Base-by-base conservation (phyloP, 2,329 filamentous ascomycete species). In the Trichoderma sp. region DNA sequence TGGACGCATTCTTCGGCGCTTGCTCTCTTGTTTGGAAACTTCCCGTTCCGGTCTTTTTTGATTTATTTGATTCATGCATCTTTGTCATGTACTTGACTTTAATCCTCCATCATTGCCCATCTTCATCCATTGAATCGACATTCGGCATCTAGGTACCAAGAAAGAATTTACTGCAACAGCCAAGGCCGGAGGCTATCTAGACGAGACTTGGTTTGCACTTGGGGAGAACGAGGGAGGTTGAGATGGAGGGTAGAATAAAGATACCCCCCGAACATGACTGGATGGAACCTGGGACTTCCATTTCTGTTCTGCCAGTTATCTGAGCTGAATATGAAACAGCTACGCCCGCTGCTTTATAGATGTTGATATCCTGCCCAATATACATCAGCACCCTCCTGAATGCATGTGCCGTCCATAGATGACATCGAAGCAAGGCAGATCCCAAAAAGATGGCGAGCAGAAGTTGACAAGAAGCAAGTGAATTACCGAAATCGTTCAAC, bases 241-340 rank as follows among this genome's bases (percentile, higher is more conserved):
- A 34, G n/a, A 3, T 39, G 34, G 12, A 5, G 34, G 34, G 34
- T 10, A 66, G 68, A 67, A 70, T 68, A 69, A 67, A 74, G 69
- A 75, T 72, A 73, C 64, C 71, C 71, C 71, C 71, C 66, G 70
- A 24, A 62, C 54, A 55, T 67, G 70, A 72, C 72, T 45, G 57
- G 51, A 56, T 69, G 69, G 67, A 71, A 66, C 66, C 69, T 70
- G 70, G 70, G 14, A 67, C 68, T 71, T 52, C 60, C 63, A 10
- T 48, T 28, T 55, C 9, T 48, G 44, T 24, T 47, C 56, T 26
- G 9, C 19, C 15, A 17, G 21, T 24, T n/a, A 5, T 44, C 9
- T 26, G 10, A 19, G 17, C 12, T 28, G 48, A 28, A 21, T n/a
- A 19, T 39, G 47, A 7, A 6, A 19, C 15, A 7, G n/a, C 5